A percentile compares a stretch with the other conserved stretches of the same genome.
Conservation (phyloP, 73 alveolate species). For the Tetrahymena borealis region DNA sequence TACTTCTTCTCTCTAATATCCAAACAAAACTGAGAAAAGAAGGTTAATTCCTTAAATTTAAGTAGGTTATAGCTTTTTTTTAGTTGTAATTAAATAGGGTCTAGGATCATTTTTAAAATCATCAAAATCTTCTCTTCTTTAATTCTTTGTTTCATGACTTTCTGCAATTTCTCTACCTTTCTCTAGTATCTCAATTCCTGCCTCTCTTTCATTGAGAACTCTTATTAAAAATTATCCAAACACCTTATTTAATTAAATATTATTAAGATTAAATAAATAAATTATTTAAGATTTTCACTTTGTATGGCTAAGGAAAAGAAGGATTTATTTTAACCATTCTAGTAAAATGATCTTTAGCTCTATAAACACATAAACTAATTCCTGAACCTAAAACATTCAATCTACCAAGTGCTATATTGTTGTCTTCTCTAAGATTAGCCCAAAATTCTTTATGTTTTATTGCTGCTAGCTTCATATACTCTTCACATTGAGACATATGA, state of each 20-base stretch:
- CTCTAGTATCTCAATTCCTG: not conserved
- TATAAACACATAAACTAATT: slow-evolving; percentile 2
- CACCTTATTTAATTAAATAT: too few relatives aligned
- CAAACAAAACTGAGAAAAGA: slow-evolving; percentile 30
- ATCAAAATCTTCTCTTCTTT: slow-evolving; percentile 7
- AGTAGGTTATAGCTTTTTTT: not conserved
- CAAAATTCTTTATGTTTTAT: slow-evolving; percentile 16
- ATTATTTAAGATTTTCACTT: slow-evolving; percentile 2
- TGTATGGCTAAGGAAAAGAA: not conserved
- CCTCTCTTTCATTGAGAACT: not conserved
- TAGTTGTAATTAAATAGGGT: slow-evolving; percentile 4
- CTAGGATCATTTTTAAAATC: slow-evolving; percentile 8
- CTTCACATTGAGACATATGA: not conserved
- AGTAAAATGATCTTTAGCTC: slow-evolving; percentile 3
- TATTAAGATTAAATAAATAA: not conserved
- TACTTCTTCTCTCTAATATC: slow-evolving; percentile 31
- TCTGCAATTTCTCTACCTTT: slow-evolving; percentile 5
- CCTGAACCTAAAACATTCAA: slow-evolving; percentile 13
- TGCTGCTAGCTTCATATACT: slow-evolving; percentile 24
- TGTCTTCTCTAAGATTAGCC: slow-evolving; percentile 28
- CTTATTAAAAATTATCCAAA: not conserved
- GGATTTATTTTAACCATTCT: slow-evolving; percentile 21
- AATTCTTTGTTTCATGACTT: not conserved
- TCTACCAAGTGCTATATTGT: slow-evolving; percentile 10
- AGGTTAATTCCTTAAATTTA: slow-evolving; percentile 6